Evolutionary conservation across 164 flowering plant genomes (phyloP).

Genomic region (Vitis cinerea): DNA sequence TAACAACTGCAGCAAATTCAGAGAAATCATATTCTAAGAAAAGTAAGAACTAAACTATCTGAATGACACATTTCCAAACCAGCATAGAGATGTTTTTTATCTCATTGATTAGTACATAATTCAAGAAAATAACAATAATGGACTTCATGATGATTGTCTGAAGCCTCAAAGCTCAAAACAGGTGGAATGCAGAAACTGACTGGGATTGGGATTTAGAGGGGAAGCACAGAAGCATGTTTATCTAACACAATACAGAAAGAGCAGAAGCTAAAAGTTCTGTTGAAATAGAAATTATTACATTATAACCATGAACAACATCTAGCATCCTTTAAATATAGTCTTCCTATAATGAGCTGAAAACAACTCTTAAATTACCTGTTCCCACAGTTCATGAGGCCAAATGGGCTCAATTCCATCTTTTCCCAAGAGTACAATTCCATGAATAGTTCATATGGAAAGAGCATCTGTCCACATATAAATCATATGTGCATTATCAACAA

Average conservation of each 20-base stretch:
- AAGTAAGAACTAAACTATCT: background rate
- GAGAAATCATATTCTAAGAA: conserved; percentile 6
- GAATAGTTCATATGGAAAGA: conserved; percentile 40
- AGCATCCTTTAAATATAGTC: no score
- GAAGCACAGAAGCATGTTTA: no score
- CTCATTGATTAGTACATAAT: background rate
- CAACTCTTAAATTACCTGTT: conserved; percentile 35
- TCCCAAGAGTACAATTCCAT: conserved; percentile 34
- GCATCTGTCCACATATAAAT: conserved; percentile 24
- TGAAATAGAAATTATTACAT: no score
- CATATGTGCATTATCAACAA: conserved; percentile 6
- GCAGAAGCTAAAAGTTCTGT: no score
- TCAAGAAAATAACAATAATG: background rate
- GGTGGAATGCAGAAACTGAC: no score
- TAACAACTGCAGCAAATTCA: conserved; percentile 66
- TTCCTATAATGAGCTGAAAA: no score
- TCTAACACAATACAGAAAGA: no score
- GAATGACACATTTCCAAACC: background rate
- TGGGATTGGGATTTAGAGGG: no score
- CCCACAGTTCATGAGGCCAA: conserved; percentile 55
- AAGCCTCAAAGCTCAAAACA: no score
- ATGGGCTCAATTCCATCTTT: conserved; percentile 35
- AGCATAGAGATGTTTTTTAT: background rate
- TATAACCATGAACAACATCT: no score
- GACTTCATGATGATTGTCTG: no score